These are phyloP conservation scores for Yueomyces sp. DNA, from an alignment of 1,139 yeast genomes.

Conservation along the genomic window DNA sequence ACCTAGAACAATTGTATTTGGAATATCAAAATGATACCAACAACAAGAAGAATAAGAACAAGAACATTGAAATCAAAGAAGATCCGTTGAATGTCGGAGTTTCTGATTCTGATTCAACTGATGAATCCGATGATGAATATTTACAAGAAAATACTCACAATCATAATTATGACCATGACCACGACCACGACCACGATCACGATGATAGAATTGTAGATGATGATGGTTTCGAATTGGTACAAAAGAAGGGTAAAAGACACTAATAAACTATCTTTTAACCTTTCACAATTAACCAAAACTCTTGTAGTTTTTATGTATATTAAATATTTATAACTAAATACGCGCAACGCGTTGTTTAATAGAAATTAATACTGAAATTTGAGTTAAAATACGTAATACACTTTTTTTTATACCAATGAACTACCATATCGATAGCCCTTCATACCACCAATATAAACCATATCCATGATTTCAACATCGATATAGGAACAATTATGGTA, in stretches of 20 bases:
- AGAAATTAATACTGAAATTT: no score
- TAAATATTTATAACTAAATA: no score
- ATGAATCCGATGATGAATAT: constrained; percentile 19
- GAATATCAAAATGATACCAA: constrained; percentile 45
- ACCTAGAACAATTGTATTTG: constrained; percentile 47
- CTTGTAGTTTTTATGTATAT: no score
- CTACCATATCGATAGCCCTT: no score
- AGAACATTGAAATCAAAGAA: constrained; percentile 30
- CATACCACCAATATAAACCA: no score
- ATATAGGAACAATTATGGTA: no score
- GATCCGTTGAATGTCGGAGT: constrained; percentile 42
- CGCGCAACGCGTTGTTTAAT: no score
- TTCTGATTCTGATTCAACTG: constrained; percentile 33
- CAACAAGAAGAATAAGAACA: constrained; percentile 21
- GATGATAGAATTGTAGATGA: constrained; percentile 65
- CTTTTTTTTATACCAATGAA: no score
- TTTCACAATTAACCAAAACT: no score
- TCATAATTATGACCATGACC: constrained; percentile 25
- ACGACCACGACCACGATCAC: constrained; percentile 17
- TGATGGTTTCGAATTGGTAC: constrained; percentile 86
- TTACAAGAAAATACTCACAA: constrained; percentile 20
- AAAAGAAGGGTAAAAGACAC: constrained; percentile 42
- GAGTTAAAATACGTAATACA: no score
- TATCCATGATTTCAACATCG: no score
- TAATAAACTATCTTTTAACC: no score